Base-by-base conservation (phyloP, 2,329 filamentous ascomycete species). In the Colletotrichum sojae region DNA sequence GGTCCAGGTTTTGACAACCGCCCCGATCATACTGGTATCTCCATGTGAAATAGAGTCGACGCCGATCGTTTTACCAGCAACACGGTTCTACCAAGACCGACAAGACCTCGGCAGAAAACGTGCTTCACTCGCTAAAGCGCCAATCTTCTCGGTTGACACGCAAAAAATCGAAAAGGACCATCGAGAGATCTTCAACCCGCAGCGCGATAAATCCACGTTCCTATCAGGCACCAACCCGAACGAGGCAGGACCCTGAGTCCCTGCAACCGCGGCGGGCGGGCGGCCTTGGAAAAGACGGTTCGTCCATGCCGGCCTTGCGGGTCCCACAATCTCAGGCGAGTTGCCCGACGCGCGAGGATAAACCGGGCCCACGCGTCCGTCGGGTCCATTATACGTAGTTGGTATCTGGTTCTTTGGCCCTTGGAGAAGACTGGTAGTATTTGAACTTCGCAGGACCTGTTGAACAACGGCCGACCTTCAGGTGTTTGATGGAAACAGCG, bases 161-260 rank as follows among this genome's bases (percentile, higher is more conserved):
- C 31, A 39, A 31, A n/a, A 31, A 18, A 1, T 22, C 49, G 6
- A 9, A 13, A 58, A n/a, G 5, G 8, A 9, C 31, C 27, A 25
- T 40, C n/a, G 20, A 57, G 51, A 67, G 67, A 69, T 67, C 67
- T 52, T 67, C 62, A 36, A 54, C 16, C 31, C 10, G 49, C 55
- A 51, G 18, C 16, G 5, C 3, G 12, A 22, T 40, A 9, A 9
- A 36, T 36, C n/a, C 27, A 46, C 66, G 40, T 43, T 15, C 55
- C 51, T 46, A 60, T 27, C 45, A 48, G 36, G 36, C 49, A 62
- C 52, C 59, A 8, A 20, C 52, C 49, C 56, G 9, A 67, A 66
- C 43, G 25, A 66, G 67, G 66, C 49, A 66, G 43, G 62, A 69
- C 66, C 66, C 66, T 61, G 62, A 52, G 40, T 46, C 49, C 62